Percentiles rank a stretch among this genome's conserved stretches.
Evolutionary conservation across 345 rosid species (phyloP).

Genomic region (Theobroma cacao): DNA sequence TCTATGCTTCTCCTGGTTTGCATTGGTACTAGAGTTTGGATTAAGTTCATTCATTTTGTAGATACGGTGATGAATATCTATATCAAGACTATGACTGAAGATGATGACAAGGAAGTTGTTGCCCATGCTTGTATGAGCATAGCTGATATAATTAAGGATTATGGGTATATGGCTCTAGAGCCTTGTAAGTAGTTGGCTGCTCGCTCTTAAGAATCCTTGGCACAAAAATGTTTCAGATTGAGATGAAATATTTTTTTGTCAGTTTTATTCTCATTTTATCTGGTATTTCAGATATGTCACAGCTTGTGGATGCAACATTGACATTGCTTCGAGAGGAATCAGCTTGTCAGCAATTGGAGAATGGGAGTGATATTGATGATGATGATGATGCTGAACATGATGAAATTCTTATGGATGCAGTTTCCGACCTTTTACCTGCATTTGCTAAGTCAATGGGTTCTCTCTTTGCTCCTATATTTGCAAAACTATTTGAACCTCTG

Average conservation of each 20-base stretch:
- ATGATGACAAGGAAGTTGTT: conserved; percentile 98
- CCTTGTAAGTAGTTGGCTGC: conserved; percentile 60
- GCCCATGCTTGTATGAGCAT: conserved; percentile 89
- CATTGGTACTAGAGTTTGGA: conserved; percentile 17
- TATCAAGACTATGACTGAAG: conserved; percentile 81
- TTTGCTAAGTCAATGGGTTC: conserved; percentile 95
- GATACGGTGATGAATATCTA: conserved; percentile 77
- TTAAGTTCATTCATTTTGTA: conserved; percentile 31
- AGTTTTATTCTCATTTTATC: conserved; percentile 14
- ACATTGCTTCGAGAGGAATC: conserved; percentile 79
- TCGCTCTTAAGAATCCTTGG: not conserved
- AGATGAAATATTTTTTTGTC: not conserved
- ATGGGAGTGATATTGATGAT: conserved; percentile 81
- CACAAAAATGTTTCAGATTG: not conserved
- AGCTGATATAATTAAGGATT: conserved; percentile 84
- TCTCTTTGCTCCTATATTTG: conserved; percentile 87
- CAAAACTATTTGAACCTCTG: conserved; percentile 80
- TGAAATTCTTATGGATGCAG: conserved; percentile 98
- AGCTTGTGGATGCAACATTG: conserved; percentile 74
- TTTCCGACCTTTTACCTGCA: conserved; percentile 97
- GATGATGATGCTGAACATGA: conserved; percentile 78
- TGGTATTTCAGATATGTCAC: conserved; percentile 64
- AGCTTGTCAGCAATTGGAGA: conserved; percentile 73
- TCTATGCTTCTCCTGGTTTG: not conserved
- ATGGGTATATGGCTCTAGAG: conserved; percentile 72